Evolutionary conservation across 768 basidiomycete genomes (phyloP).

Genomic region (Filobasidium floriforme): DNA sequence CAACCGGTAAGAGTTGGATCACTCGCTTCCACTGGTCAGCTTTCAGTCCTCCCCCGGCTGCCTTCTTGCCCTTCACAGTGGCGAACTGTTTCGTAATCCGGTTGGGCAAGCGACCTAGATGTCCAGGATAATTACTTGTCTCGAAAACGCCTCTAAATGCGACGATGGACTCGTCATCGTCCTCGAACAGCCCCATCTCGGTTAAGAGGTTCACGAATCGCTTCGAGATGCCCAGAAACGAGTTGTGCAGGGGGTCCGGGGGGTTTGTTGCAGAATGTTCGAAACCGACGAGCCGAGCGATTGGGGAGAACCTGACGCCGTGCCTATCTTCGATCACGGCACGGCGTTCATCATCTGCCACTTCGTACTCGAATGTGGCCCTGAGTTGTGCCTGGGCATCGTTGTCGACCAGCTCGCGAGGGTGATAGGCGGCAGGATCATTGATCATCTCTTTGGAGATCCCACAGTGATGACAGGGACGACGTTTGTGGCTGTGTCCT

Average conservation of each 20-base stretch:
- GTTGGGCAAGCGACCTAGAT: slow-evolving; percentile 1
- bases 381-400: not conserved
- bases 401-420: not conserved
- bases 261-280: not conserved
- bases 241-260: slow-evolving; percentile 2
- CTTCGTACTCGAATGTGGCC: not conserved
- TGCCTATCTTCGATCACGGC: not conserved
- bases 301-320: slow-evolving; percentile 4
- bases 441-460: not conserved
- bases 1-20: slow-evolving; percentile 8
- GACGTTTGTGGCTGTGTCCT: slow-evolving; percentile 5
- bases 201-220: not conserved
- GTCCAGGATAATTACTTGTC: not conserved
- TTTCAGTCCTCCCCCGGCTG: slow-evolving; percentile 7
- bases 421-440: not conserved
- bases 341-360: not conserved
- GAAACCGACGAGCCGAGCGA: not conserved
- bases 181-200: not conserved
- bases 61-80: not conserved
- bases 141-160: not conserved
- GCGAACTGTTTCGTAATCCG: not conserved
- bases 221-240: not conserved
- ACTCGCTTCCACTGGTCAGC: slow-evolving; percentile 16
- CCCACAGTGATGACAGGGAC: not conserved
- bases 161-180: not conserved